Evolutionary conservation across 2,329 filamentous ascomycete genomes (phyloP).

Genomic region (Diaporthe velutina): DNA sequence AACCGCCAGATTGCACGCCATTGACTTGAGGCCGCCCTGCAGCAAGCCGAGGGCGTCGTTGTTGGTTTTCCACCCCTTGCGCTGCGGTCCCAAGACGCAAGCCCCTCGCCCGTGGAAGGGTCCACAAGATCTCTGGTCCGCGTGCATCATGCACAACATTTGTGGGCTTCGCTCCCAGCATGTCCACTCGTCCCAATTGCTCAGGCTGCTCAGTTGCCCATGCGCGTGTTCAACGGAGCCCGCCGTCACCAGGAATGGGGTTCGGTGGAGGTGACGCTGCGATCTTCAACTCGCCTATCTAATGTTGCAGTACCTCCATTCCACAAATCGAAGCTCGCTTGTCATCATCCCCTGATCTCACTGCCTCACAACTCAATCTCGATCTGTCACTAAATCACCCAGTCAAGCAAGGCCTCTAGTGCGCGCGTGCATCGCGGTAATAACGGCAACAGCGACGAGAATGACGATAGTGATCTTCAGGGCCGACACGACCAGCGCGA

Average conservation of each 20-base stretch:
- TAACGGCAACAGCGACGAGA: not conserved
- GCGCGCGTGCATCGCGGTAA: not conserved
- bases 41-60: not conserved
- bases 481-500: constrained; percentile 23
- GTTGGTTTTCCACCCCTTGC: not conserved
- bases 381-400: not conserved
- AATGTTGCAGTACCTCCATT: constrained; percentile 23
- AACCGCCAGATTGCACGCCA: not conserved
- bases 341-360: not conserved
- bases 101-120: not conserved
- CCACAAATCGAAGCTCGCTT: constrained; percentile 6
- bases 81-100: not conserved
- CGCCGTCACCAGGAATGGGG: constrained; percentile 19
- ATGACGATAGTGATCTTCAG: constrained; percentile 19
- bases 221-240: not conserved
- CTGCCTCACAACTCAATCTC: not conserved
- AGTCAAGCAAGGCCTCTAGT: not conserved
- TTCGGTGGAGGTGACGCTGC: constrained; percentile 23
- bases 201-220: not conserved
- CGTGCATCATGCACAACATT: constrained; percentile 22
- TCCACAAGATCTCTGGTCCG: constrained; percentile 24
- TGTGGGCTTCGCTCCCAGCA: constrained; percentile 18
- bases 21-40: not conserved
- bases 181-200: not conserved
- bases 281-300: constrained; percentile 30